Conservation (phyloP, 139 green algal species). For the Zygnema cylindricum region DNA sequence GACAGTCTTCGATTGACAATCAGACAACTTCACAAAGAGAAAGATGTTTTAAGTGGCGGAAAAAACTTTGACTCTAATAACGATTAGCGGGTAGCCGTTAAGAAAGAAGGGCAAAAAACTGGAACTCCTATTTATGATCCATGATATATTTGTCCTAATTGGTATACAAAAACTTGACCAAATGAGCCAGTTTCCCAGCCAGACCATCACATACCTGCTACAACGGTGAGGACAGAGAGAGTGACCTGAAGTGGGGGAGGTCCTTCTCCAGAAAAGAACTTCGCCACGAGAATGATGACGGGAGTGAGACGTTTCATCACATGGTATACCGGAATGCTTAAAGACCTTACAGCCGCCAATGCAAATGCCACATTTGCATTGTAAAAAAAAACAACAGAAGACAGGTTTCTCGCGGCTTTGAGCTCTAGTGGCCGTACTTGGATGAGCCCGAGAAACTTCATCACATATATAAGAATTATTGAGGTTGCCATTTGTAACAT, state of each 20-base stretch:
- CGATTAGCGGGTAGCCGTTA: too few relatives aligned
- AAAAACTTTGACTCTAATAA: too few relatives aligned
- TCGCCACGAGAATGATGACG: slow-evolving; percentile 51
- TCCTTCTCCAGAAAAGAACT: slow-evolving; percentile 36
- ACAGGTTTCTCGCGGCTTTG: slow-evolving; percentile 3
- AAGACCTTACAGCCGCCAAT: slow-evolving; percentile 42
- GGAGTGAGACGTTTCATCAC: slow-evolving; percentile 53
- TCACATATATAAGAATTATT: slow-evolving; percentile 40
- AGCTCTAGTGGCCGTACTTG: slow-evolving; percentile 28
- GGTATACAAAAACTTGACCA: too few relatives aligned
- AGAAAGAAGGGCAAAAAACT: too few relatives aligned
- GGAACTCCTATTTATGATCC: too few relatives aligned
- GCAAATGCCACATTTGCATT: slow-evolving; percentile 69
- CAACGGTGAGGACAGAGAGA: slow-evolving; percentile 38
- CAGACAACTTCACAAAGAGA: too few relatives aligned
- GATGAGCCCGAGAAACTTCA: slow-evolving; percentile 10
- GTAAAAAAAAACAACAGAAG: slow-evolving; percentile 63
- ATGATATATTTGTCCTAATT: too few relatives aligned
- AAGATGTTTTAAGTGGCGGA: too few relatives aligned
- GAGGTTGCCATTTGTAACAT: slow-evolving; percentile 57
- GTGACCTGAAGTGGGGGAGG: slow-evolving; percentile 3
- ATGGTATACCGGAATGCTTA: slow-evolving; percentile 65
- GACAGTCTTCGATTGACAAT: too few relatives aligned
- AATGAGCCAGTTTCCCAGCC: too few relatives aligned
- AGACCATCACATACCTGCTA: slow-evolving; percentile 32